Base-by-base conservation (phyloP, 139 green algal genomes). In the Eudorina sp. region DNA sequence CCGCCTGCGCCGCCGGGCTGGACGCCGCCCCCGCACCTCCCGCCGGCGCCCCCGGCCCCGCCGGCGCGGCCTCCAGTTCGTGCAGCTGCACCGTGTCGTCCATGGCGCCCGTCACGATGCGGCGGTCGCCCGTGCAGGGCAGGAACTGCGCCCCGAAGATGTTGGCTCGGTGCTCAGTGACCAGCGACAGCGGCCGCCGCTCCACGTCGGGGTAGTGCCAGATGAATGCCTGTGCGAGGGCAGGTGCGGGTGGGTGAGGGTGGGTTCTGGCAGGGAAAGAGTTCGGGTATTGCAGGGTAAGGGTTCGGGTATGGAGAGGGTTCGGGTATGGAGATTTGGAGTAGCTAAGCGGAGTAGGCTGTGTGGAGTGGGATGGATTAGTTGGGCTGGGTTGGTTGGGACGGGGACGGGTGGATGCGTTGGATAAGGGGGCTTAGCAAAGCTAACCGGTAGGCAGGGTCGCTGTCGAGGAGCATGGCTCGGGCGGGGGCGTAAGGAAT, bases 121-220 rank as follows among this genome's bases (percentile, higher is more conserved):
- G 43, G 36, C 48, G 48, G 90, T 95, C 95, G 72, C 82, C 86
- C 27, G 78, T 92, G 69, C 86, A 85, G 23, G 96, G 96, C 86
- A 99, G 91, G 89, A 98, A 97, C 19, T 90, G 68, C 6, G 97
- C 92, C 3, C 96, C 97, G 93, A 99, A 98, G 64, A 98, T 96
- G 89, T 98, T 98, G 55, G 89, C 93, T 36, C 93, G 83, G 89
- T 99, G 96, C 48, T 92, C 60, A 11, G 96, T 98, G 1, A 91
- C 58, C 0, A 98, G 29, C 3, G 87, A 74, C 29, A 98, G 45
- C 2, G 95, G 94, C 29, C 75, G 43, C 21, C 51, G 74, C 21
- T 89, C 55, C 0, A 89, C 85, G 46, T 96, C 91, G 36, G 94
- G 94, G 83, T 96, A 96, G 45, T 91, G 69, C 94, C 95, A 98